A percentile compares a stretch with the other conserved stretches of the same genome.
Evolutionary conservation across 2,329 filamentous ascomycete genomes (phyloP).

Genomic region (Calonectria hawksworthii): DNA sequence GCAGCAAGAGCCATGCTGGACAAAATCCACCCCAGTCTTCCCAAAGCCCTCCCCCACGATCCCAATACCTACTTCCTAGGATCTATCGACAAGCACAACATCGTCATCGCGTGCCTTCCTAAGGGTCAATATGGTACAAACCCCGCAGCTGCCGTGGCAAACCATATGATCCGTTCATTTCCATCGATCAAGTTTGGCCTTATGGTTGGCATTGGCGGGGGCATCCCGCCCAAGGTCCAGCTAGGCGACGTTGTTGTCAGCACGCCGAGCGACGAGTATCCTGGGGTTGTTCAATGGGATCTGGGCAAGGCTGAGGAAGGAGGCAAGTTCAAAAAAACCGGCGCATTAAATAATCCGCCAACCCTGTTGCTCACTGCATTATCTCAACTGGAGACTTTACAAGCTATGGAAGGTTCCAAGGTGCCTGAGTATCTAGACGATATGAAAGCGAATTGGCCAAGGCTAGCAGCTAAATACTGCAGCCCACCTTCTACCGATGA

Average conservation of each 20-base stretch:
- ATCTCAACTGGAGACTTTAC: not conserved
- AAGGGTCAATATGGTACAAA: slow-evolving; percentile 44
- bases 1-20: slow-evolving; percentile 46
- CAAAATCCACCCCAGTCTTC: slow-evolving; percentile 35
- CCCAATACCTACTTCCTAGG: slow-evolving; percentile 47
- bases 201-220: slow-evolving; percentile 43
- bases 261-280: slow-evolving; percentile 27
- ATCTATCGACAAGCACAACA: slow-evolving; percentile 47
- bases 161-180: slow-evolving; percentile 51
- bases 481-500: not conserved
- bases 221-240: slow-evolving; percentile 36
- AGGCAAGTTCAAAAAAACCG: slow-evolving; percentile 34
- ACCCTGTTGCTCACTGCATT: slow-evolving; percentile 28
- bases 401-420: no score
- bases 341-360: slow-evolving; percentile 27
- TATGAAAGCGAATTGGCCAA: no score
- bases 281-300: slow-evolving; percentile 39
- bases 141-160: slow-evolving; percentile 49
- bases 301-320: slow-evolving; percentile 30
- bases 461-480: no score
- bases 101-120: slow-evolving; percentile 49
- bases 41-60: not conserved
- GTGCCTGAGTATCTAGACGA: no score
- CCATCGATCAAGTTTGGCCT: slow-evolving; percentile 43
- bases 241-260: slow-evolving; percentile 43